Percentiles rank a stretch among this genome's conserved stretches.
Evolutionary conservation across 768 basidiomycete genomes (phyloP).

Genomic region (Tephrocybe rancida): DNA sequence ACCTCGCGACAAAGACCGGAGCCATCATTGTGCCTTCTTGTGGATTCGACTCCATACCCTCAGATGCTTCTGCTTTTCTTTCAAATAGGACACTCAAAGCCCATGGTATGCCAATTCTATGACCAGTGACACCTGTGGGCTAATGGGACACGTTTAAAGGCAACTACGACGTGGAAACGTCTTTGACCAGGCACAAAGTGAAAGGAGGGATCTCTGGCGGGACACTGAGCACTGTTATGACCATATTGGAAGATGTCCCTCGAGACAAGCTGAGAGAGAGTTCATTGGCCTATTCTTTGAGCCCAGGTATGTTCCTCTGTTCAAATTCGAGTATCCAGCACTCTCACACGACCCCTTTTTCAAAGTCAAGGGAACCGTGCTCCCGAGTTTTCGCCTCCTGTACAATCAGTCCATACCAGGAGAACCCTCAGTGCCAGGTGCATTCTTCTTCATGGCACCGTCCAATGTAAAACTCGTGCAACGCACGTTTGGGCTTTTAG

Average conservation of each 20-base stretch:
- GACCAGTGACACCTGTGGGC: neutral
- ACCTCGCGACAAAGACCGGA: constrained; percentile 65
- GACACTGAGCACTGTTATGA: constrained; percentile 49
- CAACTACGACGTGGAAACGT: constrained; percentile 46
- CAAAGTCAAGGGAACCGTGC: constrained; percentile 14
- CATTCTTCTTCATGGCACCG: constrained; percentile 42
- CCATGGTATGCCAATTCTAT: constrained; percentile 13
- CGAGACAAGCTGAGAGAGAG: constrained; percentile 34
- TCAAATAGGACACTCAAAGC: constrained; percentile 70
- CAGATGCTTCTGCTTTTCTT: constrained; percentile 70
- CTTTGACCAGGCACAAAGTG: constrained; percentile 53
- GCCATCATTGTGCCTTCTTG: constrained; percentile 80
- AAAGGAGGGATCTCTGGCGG: constrained; percentile 65
- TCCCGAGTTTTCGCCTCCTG: constrained; percentile 29
- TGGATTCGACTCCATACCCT: constrained; percentile 78
- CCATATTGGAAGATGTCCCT: constrained; percentile 38
- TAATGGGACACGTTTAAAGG: constrained; percentile 11
- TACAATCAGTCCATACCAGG: constrained; percentile 42
- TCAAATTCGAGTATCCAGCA: neutral
- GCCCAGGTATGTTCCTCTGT: constrained; percentile 38
- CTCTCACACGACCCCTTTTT: neutral
- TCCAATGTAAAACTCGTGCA: constrained; percentile 46
- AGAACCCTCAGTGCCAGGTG: constrained; percentile 32
- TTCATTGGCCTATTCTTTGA: constrained; percentile 34
- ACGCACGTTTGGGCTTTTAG: constrained; percentile 47